phyloP scores from a whole-genome alignment of 306 rosid species.

The Begonia loranthoides region DNA sequence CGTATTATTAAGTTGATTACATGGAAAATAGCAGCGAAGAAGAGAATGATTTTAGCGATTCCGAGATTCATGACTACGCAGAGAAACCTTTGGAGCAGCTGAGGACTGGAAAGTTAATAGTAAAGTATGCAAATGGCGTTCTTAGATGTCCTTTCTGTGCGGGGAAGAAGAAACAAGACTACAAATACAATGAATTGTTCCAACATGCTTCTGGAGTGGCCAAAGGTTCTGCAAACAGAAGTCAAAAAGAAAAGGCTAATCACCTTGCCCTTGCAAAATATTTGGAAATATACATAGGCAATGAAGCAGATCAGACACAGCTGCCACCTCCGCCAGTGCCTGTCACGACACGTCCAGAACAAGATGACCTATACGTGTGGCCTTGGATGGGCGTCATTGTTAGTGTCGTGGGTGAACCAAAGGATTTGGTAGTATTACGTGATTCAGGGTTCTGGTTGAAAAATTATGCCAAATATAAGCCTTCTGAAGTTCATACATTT shows the following conservation, averaged over 20 bases:
- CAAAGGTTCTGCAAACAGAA: conserved; percentile 90
- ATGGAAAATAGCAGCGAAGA: conserved; percentile 75
- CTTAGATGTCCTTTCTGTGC: conserved; percentile 90
- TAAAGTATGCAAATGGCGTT: conserved; percentile 48
- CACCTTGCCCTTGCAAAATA: conserved; percentile 83
- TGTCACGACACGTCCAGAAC: conserved; percentile 21
- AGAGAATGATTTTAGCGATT: conserved; percentile 82
- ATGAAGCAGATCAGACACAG: conserved; percentile 36
- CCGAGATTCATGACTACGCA: conserved; percentile 59
- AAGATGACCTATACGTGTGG: conserved; percentile 65
- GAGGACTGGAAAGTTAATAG: conserved; percentile 44
- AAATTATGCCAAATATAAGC: conserved; percentile 40
- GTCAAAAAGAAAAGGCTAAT: conserved; percentile 62
- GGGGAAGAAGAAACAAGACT: conserved; percentile 92
- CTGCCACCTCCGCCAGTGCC: conserved; percentile 24
- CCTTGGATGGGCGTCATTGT: conserved; percentile 87
- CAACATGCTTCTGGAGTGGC: conserved; percentile 93
- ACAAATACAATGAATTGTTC: conserved; percentile 65
- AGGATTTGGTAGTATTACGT: conserved; percentile 17
- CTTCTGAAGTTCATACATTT: conserved; percentile 29
- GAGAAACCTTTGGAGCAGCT: conserved; percentile 71
- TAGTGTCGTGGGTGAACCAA: conserved; percentile 25
- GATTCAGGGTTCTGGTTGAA: conserved; percentile 49
- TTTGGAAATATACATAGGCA: conserved; percentile 51
- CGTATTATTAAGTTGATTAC: neutral